Evolutionary conservation across 2,329 filamentous ascomycete species (phyloP), one percentile per base, ranked within the genome.

Genomic region (Trichophyton verrucosum): DNA sequence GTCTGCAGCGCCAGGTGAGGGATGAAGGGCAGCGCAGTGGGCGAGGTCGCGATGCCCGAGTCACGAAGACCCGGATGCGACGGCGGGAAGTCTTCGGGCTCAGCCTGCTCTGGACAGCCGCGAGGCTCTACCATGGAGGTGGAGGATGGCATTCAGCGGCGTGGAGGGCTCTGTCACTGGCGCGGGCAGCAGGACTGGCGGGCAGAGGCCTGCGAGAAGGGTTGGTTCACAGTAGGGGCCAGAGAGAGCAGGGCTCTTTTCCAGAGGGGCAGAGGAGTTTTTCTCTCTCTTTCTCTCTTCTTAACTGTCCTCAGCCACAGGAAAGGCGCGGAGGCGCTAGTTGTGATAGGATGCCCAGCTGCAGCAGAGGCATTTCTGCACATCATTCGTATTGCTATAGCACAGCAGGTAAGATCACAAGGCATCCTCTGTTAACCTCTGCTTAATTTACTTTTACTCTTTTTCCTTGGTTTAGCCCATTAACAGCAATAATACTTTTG

Each of bases 161-260:
- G 46, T 51, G 24, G 44, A 20, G 22, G 44, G 40, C 40, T 22
- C 13, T 22, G 20, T 15, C 20, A 47, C n/a, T 11, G 20, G 44
- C 49, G 33, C 51, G 33, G 30, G 51, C 27, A 38, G 27, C 27
- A 53, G 49, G 20, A 33, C 49, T 53, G 24, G 49, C 51, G 24
- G 51, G 51, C 51, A 55, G 51, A 55, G 51, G 51, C 51, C 51
- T 55, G 51, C 51, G 24, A 13, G 49, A 55, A 30, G 51, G n/a
- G 51, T 33, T 55, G 51, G 27, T 30, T 55, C 33, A 38, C 33
- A 3, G 33, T 3, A 38, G 33, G 13, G 33, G 33, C 33, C 33
- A 38, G 33, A 38, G 11, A 38, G 33, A 11, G 33, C 33, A 20
- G 49, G 40, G 20, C n/a, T 44, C n/a, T 44, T 17, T 20, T 44